phyloP scores from a whole-genome alignment of 2,329 filamentous ascomycete species.

The Pseudonectria buxi region DNA sequence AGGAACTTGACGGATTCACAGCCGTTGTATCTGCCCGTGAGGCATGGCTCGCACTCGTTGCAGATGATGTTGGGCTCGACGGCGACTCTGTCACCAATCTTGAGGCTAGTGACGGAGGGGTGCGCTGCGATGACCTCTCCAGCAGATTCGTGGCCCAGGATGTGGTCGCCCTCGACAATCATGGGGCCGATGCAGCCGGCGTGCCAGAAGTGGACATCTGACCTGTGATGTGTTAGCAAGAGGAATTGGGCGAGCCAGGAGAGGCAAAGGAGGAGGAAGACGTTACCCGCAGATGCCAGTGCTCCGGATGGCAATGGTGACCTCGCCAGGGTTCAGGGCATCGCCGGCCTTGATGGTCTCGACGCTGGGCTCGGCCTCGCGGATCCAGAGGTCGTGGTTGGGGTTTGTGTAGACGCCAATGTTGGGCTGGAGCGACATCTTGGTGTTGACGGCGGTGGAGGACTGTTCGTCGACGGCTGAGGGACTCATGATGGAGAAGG shows the following conservation, averaged over 20 bases:
- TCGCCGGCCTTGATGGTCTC: conserved; percentile 65
- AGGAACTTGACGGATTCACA: conserved; percentile 82
- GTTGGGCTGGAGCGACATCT: conserved; percentile 59
- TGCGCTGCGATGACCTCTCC: conserved; percentile 77
- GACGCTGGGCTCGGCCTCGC: conserved; percentile 65
- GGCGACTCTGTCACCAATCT: conserved; percentile 84
- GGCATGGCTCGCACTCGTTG: conserved; percentile 80
- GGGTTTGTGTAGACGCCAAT: conserved; percentile 97
- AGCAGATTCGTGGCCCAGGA: conserved; percentile 90
- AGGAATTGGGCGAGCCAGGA: conserved; percentile 3
- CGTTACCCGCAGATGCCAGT: conserved; percentile 88
- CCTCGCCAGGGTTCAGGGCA: conserved; percentile 70
- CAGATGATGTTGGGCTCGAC: conserved; percentile 94
- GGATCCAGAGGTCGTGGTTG: conserved; percentile 84
- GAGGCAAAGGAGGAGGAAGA: conserved; percentile 1
- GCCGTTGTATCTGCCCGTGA: conserved; percentile 91
- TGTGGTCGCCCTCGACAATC: conserved; percentile 83
- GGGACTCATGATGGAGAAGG: conserved; percentile 26
- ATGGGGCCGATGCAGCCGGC: conserved; percentile 92
- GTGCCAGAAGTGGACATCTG: conserved; percentile 97
- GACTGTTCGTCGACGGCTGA: conserved; percentile 23
- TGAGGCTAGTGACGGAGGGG: conserved; percentile 68
- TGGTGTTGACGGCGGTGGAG: conserved; percentile 17
- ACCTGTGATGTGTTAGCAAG: conserved; percentile 41
- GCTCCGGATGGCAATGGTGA: conserved; percentile 82